Percentiles rank a stretch among this genome's conserved stretches.
phyloP scores from a whole-genome alignment of 768 basidiomycete species.

The Leccinum truebloodii region DNA sequence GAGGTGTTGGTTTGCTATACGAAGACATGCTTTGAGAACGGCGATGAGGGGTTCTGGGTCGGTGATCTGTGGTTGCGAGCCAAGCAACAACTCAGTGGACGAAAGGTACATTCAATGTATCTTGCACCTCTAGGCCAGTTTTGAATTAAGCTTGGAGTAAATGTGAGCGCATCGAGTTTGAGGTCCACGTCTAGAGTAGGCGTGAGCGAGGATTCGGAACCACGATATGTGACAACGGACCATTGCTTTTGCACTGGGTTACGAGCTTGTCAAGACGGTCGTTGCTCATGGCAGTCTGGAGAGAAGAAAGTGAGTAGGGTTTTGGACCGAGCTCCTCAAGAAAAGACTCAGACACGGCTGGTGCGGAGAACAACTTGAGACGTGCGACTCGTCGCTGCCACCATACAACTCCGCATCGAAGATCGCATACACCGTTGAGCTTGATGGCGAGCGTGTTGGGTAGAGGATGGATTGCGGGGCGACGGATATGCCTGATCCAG shows the following conservation, averaged over 20 bases:
- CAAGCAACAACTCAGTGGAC: slow-evolving; percentile 16
- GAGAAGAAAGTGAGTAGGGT: slow-evolving; percentile 15
- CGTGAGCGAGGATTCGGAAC: slow-evolving; percentile 10
- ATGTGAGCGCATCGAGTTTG: slow-evolving; percentile 73
- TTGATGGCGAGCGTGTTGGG: too few relatives aligned
- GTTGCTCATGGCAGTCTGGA: slow-evolving; percentile 49
- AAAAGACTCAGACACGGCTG: too few relatives aligned
- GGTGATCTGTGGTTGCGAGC: slow-evolving; percentile 50
- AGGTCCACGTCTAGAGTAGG: slow-evolving; percentile 65
- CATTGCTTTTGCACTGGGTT: slow-evolving; percentile 64
- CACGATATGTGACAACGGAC: slow-evolving; percentile 37
- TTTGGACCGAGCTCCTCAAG: slow-evolving; percentile 3
- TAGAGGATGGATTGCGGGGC: too few relatives aligned
- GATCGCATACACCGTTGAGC: too few relatives aligned
- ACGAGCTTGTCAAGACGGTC: slow-evolving; percentile 60
- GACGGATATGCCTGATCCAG: too few relatives aligned
- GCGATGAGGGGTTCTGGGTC: slow-evolving; percentile 72
- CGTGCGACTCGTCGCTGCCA: too few relatives aligned
- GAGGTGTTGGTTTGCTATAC: slow-evolving; percentile 81
- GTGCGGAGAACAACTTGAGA: too few relatives aligned
- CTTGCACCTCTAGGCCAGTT: slow-evolving; percentile 62
- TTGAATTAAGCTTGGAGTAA: slow-evolving; percentile 76
- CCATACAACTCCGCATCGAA: too few relatives aligned
- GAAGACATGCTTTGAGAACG: slow-evolving; percentile 71
- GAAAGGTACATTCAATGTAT: slow-evolving; percentile 11